Conservation (phyloP, 1,139 yeast species). For the Pichia sp. region DNA sequence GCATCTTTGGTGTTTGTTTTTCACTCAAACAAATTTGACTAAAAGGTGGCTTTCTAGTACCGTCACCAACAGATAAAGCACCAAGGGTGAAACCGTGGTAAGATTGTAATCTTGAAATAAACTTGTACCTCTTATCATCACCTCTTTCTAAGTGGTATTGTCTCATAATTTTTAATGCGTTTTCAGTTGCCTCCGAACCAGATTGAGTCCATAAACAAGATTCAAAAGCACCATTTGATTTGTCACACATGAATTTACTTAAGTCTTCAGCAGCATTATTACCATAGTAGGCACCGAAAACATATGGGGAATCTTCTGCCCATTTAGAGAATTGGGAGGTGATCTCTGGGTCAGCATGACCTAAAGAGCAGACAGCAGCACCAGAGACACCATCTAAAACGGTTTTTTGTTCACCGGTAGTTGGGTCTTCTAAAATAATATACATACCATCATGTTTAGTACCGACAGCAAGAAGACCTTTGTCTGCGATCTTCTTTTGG, state of each 20-base stretch:
- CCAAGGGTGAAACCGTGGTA: conserved; percentile 58
- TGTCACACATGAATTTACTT: conserved; percentile 45
- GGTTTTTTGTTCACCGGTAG: conserved; percentile 36
- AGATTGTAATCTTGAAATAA: conserved; percentile 46
- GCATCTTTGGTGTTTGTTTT: conserved; percentile 40
- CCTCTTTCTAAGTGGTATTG: conserved; percentile 49
- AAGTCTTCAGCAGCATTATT: conserved; percentile 45
- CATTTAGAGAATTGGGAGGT: conserved; percentile 40
- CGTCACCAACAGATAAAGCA: conserved; percentile 43
- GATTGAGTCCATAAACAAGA: conserved; percentile 53
- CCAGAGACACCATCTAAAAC: conserved; percentile 51
- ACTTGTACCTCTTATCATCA: conserved; percentile 41
- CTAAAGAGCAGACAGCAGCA: conserved; percentile 53
- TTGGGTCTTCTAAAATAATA: conserved; percentile 40
- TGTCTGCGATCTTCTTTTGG: conserved; percentile 20
- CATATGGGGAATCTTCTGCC: conserved; percentile 38
- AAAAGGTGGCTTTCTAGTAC: conserved; percentile 37
- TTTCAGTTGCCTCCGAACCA: conserved; percentile 58
- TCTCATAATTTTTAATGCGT: conserved; percentile 43
- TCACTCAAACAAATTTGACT: conserved; percentile 37
- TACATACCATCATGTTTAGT: conserved; percentile 41
- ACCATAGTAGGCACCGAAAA: conserved; percentile 38
- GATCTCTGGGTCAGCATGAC: conserved; percentile 47
- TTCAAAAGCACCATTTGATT: conserved; percentile 48
- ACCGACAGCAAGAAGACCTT: conserved; percentile 30